Evolutionary conservation across 352 stramenopile genomes (phyloP).

Genomic region (Phytopythium ostracodes): DNA sequence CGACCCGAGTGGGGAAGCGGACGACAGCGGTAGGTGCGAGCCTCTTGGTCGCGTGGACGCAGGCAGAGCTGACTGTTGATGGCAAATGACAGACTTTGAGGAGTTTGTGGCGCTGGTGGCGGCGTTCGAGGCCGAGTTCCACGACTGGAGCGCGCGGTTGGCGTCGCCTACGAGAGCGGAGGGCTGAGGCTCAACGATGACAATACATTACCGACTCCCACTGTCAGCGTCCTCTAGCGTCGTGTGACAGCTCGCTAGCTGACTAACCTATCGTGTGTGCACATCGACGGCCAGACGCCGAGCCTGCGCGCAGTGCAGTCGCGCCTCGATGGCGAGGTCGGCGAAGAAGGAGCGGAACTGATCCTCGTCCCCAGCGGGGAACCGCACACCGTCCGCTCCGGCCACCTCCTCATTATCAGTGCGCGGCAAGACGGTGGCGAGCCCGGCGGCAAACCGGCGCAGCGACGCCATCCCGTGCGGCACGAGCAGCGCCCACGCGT

Average conservation of each 20-base stretch:
- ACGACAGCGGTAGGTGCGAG: slow-evolving; percentile 2
- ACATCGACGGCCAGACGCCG: not conserved
- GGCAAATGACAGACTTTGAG: slow-evolving; percentile 25
- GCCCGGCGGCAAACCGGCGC: slow-evolving; percentile 16
- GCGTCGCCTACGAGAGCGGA: not conserved
- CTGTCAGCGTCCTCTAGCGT: not conserved
- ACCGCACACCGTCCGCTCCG: not conserved
- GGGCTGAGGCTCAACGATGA: not conserved
- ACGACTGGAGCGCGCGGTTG: not conserved
- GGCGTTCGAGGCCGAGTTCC: slow-evolving; percentile 33
- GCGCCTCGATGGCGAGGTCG: slow-evolving; percentile 14
- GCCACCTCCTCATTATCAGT: not conserved
- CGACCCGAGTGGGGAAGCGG: not conserved
- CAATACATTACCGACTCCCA: not conserved
- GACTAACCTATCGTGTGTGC: not conserved
- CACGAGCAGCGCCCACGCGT: slow-evolving; percentile 12
- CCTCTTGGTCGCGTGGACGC: too few species aligned
- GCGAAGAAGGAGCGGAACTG: slow-evolving; percentile 7
- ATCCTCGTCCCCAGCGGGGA: slow-evolving; percentile 9
- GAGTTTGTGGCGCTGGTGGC: slow-evolving; percentile 51
- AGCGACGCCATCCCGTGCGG: slow-evolving; percentile 7
- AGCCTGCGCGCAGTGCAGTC: slow-evolving; percentile 12
- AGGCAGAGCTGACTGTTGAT: not conserved
- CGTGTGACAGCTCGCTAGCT: too few species aligned
- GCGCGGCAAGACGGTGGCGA: slow-evolving; percentile 11